Evolutionary conservation across 306 rosid genomes (phyloP), one percentile per base, ranked within the genome.

Genomic region (Dicorynia guianensis): DNA sequence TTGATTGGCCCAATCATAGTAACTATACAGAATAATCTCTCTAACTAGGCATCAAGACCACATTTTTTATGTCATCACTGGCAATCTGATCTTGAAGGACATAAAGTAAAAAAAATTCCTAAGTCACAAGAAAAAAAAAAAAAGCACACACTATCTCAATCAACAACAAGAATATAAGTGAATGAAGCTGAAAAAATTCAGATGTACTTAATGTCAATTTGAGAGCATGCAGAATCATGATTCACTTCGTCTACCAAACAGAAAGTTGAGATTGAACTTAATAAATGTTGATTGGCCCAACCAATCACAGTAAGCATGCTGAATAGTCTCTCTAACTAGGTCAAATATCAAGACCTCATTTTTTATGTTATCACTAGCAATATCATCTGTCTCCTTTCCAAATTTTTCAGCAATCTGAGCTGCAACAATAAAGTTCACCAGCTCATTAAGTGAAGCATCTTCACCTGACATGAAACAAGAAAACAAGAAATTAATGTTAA

Each of bases 381-480:
- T 72, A 71, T 85, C 88, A 52, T 77, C 88, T 17, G 75, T 48
- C 43, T 84, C 92, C 87, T 78, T 78, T 61, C 92, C 90, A 75
- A 89, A 30, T 35, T 84, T 84, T 77, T 70, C 87, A 48, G 97
- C 95, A 64, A 92, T 89, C 84, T 85, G 98, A 44, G 94, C 84
- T 71, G 97, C 97, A 66, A 85, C 67, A 76, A 95, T 92, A 80
- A 87, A 88, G 80, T 92, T 92, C 82, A 95, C 97, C 66, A 95
- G 85, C 66, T 87, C 93, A 73, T 87, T 81, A 78, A 92, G 39
- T 15, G 93, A 83, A 43, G 96, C 93, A 67, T 82, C 76, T 80
- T 55, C 75, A 84, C 98, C 98, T 95, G 87, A 75, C 75, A 77
- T 7, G 64, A 59, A 72, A 64, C 56, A 74, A 35, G 42, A 47